phyloP scores from a whole-genome alignment of 441 rosid genomes.

The Kokia cookei region DNA sequence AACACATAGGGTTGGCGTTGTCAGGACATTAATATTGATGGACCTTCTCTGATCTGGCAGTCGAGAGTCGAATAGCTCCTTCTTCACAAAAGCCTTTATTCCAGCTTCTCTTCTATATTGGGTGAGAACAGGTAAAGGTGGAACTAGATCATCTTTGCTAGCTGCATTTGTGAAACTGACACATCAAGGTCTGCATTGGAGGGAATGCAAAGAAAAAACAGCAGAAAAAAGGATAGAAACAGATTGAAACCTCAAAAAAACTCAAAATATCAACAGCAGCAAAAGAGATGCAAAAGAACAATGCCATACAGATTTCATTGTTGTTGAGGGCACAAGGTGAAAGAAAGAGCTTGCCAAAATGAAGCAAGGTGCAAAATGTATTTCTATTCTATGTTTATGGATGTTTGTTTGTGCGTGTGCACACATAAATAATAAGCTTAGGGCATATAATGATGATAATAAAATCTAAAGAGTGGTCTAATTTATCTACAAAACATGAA shows the following conservation, averaged over 20 bases:
- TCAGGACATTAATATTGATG: constrained; percentile 50
- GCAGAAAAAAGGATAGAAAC: neutral
- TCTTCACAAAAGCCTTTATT: constrained; percentile 90
- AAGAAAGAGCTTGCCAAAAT: no score
- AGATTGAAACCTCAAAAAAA: neutral
- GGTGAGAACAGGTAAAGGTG: constrained; percentile 94
- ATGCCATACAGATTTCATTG: neutral
- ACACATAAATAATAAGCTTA: neutral
- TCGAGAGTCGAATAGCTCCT: constrained; percentile 86
- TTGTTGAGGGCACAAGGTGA: neutral
- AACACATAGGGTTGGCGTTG: constrained; percentile 74
- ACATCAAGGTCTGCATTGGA: constrained; percentile 11
- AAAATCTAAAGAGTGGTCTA: neutral
- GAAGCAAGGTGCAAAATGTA: neutral
- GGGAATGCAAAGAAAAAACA: constrained; percentile 5
- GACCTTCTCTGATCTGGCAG: constrained; percentile 69
- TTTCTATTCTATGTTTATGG: neutral
- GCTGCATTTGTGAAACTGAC: constrained; percentile 43
- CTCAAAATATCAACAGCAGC: neutral
- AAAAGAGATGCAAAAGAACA: neutral
- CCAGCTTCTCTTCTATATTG: constrained; percentile 87
- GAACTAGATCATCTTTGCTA: constrained; percentile 85
- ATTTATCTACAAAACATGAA: neutral
- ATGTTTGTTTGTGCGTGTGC: neutral
- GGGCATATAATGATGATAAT: neutral